Evolutionary conservation across 177 flowering plant genomes (phyloP).

Genomic region (Tripterygium wilfordii): DNA sequence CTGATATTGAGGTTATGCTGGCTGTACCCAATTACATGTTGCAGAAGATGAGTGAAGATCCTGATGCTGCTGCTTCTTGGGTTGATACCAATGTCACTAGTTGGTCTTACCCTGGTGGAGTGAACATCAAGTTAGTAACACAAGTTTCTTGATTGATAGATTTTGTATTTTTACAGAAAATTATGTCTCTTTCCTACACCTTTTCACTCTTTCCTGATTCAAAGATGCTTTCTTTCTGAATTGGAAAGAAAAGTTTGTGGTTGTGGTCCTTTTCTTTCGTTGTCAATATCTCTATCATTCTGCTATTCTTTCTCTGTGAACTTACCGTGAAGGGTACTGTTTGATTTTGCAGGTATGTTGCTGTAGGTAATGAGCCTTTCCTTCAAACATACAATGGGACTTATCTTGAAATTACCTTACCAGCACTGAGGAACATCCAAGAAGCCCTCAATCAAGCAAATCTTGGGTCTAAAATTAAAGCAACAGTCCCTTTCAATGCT

Average conservation of each 20-base stretch:
- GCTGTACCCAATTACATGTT: slow-evolving; percentile 81
- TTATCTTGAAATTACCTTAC: slow-evolving; percentile 36
- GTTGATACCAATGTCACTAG: slow-evolving; percentile 67
- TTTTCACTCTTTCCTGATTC: not conserved
- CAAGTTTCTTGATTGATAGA: not conserved
- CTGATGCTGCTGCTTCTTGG: slow-evolving; percentile 55
- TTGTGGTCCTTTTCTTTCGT: too few relatives aligned
- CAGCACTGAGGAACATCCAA: slow-evolving; percentile 62
- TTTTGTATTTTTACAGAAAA: not conserved
- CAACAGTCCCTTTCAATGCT: slow-evolving; percentile 74
- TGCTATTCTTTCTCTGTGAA: too few relatives aligned
- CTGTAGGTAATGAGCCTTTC: slow-evolving; percentile 95
- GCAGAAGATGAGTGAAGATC: slow-evolving; percentile 37
- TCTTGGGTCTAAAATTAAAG: slow-evolving; percentile 38
- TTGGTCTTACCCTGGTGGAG: slow-evolving; percentile 58
- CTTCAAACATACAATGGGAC: slow-evolving; percentile 68
- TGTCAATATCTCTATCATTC: too few relatives aligned
- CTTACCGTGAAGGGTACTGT: not conserved
- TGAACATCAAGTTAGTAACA: slow-evolving; percentile 66
- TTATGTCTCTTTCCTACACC: not conserved
- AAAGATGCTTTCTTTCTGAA: too few relatives aligned
- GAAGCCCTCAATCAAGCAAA: slow-evolving; percentile 47
- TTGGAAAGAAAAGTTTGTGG: too few relatives aligned
- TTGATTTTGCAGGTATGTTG: slow-evolving; percentile 65
- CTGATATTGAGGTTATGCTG: slow-evolving; percentile 74